Evolutionary conservation across 2,329 filamentous ascomycete species (phyloP).

Genomic region (Talaromyces rugulosus): DNA sequence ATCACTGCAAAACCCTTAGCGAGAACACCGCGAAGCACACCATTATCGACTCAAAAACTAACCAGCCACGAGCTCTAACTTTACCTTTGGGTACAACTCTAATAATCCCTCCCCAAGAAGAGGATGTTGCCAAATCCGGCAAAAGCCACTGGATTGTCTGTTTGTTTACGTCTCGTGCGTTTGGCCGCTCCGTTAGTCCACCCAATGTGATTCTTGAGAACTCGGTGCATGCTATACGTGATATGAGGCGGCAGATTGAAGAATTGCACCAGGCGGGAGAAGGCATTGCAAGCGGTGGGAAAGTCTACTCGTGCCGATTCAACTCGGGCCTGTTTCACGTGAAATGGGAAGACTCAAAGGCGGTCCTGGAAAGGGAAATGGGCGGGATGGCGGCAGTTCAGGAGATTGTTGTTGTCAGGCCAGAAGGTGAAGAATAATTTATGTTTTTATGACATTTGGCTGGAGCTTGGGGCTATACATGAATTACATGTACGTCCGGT

Average conservation of each 20-base stretch:
- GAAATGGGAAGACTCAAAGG: conserved; percentile 48
- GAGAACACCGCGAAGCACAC: neutral
- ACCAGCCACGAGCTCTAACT: neutral
- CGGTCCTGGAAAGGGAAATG: conserved; percentile 37
- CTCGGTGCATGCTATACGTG: conserved; percentile 46
- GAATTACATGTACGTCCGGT: neutral
- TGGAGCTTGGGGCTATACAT: neutral
- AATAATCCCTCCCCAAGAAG: conserved; percentile 49
- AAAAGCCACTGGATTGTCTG: conserved; percentile 54
- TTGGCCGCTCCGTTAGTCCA: conserved; percentile 39
- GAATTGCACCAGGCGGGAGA: conserved; percentile 20
- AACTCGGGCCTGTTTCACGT: conserved; percentile 57
- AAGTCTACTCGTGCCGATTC: conserved; percentile 51
- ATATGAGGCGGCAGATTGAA: conserved; percentile 44
- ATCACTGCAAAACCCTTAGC: conserved; percentile 40
- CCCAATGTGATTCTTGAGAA: conserved; percentile 45
- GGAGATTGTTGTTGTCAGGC: conserved; percentile 31
- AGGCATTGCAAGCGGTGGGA: conserved; percentile 18
- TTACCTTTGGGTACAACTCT: conserved; percentile 45
- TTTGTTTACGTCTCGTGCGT: conserved; percentile 53
- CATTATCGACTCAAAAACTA: neutral
- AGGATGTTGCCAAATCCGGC: conserved; percentile 19
- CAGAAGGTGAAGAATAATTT: conserved; percentile 14
- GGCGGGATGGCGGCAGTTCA: conserved; percentile 32
- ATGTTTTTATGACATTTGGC: neutral